These are phyloP conservation scores for Penicillium goetzii DNA, from an alignment of 495 filamentous ascomycete genomes.

Conservation along the genomic window DNA sequence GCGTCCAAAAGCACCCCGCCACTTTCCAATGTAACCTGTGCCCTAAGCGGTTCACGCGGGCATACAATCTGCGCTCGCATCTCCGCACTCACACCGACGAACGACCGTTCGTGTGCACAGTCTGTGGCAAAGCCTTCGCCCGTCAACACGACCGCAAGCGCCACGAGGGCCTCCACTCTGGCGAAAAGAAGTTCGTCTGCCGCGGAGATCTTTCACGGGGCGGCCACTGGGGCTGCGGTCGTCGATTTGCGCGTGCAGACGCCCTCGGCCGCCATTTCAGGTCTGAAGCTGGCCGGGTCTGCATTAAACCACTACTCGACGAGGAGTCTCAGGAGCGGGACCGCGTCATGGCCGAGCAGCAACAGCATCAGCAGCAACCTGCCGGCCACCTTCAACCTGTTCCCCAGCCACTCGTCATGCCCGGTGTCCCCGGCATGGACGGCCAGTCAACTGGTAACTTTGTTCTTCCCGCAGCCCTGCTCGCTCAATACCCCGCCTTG, in stretches of 20 bases:
- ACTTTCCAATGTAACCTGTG: slow-evolving; percentile 87
- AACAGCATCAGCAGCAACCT: slow-evolving; percentile 45
- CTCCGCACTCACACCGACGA: slow-evolving; percentile 92
- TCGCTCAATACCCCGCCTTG: slow-evolving; percentile 90
- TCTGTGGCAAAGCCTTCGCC: slow-evolving; percentile 95
- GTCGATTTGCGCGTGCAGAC: slow-evolving; percentile 92
- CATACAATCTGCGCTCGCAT: slow-evolving; percentile 90
- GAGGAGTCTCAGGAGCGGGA: slow-evolving; percentile 83
- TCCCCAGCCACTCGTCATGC: slow-evolving; percentile 47
- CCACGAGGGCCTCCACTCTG: slow-evolving; percentile 87
- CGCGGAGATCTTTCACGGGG: slow-evolving; percentile 83
- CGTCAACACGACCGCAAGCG: slow-evolving; percentile 92
- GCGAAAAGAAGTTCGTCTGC: slow-evolving; percentile 97
- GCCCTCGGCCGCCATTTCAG: slow-evolving; percentile 96
- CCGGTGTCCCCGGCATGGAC: slow-evolving; percentile 45
- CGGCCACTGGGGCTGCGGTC: slow-evolving; percentile 87
- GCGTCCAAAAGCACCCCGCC: slow-evolving; percentile 92
- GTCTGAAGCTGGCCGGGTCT: slow-evolving; percentile 91
- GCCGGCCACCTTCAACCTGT: slow-evolving; percentile 47
- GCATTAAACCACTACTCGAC: slow-evolving; percentile 92
- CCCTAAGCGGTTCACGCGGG: slow-evolving; percentile 85
- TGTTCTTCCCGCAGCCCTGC: slow-evolving; percentile 79
- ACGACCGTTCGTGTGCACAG: slow-evolving; percentile 90
- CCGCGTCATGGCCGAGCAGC: slow-evolving; percentile 66
- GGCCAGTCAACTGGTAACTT: slow-evolving; percentile 56